Evolutionary conservation across 306 rosid genomes (phyloP).

Genomic region (Trifolium pratense): DNA sequence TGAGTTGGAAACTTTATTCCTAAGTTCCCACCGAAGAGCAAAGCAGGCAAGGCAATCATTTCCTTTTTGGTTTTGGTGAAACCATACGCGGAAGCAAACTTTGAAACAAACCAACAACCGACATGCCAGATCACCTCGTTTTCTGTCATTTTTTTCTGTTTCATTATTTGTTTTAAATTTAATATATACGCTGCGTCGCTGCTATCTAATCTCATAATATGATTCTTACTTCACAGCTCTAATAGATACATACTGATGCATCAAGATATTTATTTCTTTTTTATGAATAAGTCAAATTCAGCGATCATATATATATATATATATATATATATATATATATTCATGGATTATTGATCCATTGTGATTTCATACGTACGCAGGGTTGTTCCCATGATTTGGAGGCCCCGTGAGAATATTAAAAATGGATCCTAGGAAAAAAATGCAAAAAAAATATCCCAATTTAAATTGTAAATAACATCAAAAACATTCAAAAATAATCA

Average conservation of each 20-base stretch:
- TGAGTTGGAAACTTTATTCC: slow-evolving; percentile 47
- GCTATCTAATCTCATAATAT: background rate
- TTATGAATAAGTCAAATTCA: too few species aligned
- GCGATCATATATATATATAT: too few species aligned
- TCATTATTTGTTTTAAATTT: background rate
- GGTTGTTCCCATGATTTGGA: too few species aligned
- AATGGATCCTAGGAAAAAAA: too few species aligned
- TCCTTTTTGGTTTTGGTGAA: slow-evolving; percentile 36
- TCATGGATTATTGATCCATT: too few species aligned
- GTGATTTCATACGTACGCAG: too few species aligned
- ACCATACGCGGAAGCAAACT: slow-evolving; percentile 42
- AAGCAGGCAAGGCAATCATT: slow-evolving; percentile 45
- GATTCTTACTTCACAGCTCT: slow-evolving; percentile 35
- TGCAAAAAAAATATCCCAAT: too few species aligned
- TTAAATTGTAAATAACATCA: too few species aligned
- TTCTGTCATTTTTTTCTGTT: background rate
- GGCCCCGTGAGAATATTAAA: too few species aligned
- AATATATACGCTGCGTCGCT: background rate
- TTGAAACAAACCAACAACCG: slow-evolving; percentile 21
- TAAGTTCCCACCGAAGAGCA: slow-evolving; percentile 40
- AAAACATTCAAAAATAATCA: too few species aligned
- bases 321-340: too few species aligned
- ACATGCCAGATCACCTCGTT: slow-evolving; percentile 21
- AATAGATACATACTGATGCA: background rate
- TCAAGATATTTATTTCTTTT: too few species aligned